Base-by-base conservation (phyloP, 345 rosid genomes). In the Salix suchowensis region DNA sequence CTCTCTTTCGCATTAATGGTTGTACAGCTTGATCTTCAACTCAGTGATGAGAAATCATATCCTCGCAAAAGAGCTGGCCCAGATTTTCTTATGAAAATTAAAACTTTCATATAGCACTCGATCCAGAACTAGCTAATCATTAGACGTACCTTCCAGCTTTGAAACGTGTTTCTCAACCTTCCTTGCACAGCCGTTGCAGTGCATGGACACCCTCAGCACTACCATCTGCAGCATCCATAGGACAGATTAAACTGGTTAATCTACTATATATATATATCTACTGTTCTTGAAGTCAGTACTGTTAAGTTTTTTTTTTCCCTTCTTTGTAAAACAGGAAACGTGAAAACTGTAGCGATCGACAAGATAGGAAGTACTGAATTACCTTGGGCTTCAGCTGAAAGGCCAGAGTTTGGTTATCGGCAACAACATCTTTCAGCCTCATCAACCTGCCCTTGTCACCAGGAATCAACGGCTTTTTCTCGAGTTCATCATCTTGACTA, bases 381-480 rank as follows among this genome's bases (percentile, higher is more conserved):
- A 91, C 98, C 95, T 92, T 90, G 65, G 97, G 98, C 85, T 92
- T 91, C 73, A 94, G 83, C 54, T 91, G 98, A 82, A 88, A 92
- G 64, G 97, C 95, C 77, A 94, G 78, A 66, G 97, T 92, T 80
- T 90, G 94, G 32, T 85, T 86, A 74, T 66, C 78, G 68, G 89
- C 76, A 71, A 94, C 89, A 65, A 86, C 85, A 79, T 94, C 97
- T 82, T 87, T 94, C 77, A 91, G 73, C 77, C 82, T 90, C 80
- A 84, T 65, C 68, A 84, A 28, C 54, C 82, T 80, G 21, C 82
- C 70, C 44, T 84, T 83, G 54, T 87, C 84, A 62, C 77, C 64
- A 5, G 74, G 46, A 39, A 94, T 73, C 44, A 92, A 76, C 44
- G 90, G 77, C 66, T 69, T 83, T 36, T 54, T 69, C 82, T 80